A percentile compares a stretch with the other conserved stretches of the same genome.
Conservation (phyloP, 2,329 filamentous ascomycete species). For the Penicillium sclerotigenum region DNA sequence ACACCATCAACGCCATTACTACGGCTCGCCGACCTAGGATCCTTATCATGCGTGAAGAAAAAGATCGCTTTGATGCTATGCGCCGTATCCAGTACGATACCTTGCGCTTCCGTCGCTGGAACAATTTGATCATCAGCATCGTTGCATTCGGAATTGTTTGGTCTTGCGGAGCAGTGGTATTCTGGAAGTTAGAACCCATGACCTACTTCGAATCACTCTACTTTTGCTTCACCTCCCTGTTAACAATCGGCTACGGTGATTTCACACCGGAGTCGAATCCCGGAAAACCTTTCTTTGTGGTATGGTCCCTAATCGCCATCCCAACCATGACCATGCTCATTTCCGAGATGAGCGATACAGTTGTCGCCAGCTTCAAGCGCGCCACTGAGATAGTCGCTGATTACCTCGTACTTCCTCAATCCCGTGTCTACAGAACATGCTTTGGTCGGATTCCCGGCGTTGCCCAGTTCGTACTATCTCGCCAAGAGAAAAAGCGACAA, state of each 20-base stretch:
- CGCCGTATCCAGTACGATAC: slow-evolving; percentile 70
- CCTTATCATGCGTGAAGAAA: slow-evolving; percentile 60
- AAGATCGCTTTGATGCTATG: slow-evolving; percentile 75
- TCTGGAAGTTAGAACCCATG: slow-evolving; percentile 59
- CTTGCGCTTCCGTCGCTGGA: slow-evolving; percentile 67
- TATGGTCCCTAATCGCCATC: slow-evolving; percentile 82
- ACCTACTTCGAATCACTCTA: slow-evolving; percentile 79
- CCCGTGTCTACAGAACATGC: slow-evolving; percentile 54
- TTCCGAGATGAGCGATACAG: slow-evolving; percentile 77
- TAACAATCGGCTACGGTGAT: slow-evolving; percentile 88
- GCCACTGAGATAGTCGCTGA: slow-evolving; percentile 60
- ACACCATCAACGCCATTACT: slow-evolving; percentile 24
- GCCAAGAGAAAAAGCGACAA: slow-evolving; percentile 46
- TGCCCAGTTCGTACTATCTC: slow-evolving; percentile 37
- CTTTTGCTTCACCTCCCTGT: slow-evolving; percentile 77
- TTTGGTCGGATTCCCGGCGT: slow-evolving; percentile 48
- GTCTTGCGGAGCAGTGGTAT: slow-evolving; percentile 75
- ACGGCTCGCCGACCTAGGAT: slow-evolving; percentile 42
- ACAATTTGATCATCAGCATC: slow-evolving; percentile 65
- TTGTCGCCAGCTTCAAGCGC: slow-evolving; percentile 65
- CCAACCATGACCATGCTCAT: slow-evolving; percentile 87
- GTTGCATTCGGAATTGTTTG: slow-evolving; percentile 70
- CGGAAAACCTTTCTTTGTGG: slow-evolving; percentile 83
- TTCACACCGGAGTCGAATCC: slow-evolving; percentile 71
- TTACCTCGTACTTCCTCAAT: slow-evolving; percentile 63